Base-by-base conservation (phyloP, 2,329 filamentous ascomycete species). In the Dactylellina cionopaga region DNA sequence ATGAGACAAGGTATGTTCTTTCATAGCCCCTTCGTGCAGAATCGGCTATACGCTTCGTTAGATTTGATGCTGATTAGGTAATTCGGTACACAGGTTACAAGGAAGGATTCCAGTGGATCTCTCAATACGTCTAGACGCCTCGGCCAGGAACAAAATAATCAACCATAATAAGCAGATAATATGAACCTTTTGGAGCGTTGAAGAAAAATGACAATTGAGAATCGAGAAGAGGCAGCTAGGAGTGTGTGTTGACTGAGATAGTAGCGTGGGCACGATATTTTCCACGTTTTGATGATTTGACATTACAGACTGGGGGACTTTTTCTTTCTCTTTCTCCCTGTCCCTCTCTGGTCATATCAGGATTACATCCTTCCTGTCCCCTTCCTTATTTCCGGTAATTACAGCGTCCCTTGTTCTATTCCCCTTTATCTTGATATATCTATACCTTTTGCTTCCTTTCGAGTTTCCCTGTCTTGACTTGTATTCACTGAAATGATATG, bases 51-150 rank as follows among this genome's bases (percentile, higher is more conserved):
- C 41, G 10, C 44, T 60, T 77, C 75, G 77, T 76, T 76, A 46
- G 37, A 15, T 22, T 24, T 24, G 49, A 24, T 39, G 33, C 66
- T 76, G 78, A 65, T 75, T 19, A 15, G 3, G 11, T 44, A 27
- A 74, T 55, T 46, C 68, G 33, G 37, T 35, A 15, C 56, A 68
- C 76, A 89, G 88, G 91, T 76, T 96, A 96, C 81, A 92, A 92
- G 60, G 92, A 96, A 78, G 92, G 87, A 78, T 94, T 96, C 82
- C 88, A 92, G 83, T 96, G 92, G 92, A 82, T 96, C 82, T 92
- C 91, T 64, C 92, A 96, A 85, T 96, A 96, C 80, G 91, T 96
- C 80, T 96, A 90, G 84, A 80, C 49, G 15, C 43, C 5, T 31
- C 31, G 19, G n/a, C 24, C 6, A 17, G 29, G 39, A 64, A 52